Base-by-base conservation (phyloP, 768 basidiomycete species). In the Trametes sanguinea region DNA sequence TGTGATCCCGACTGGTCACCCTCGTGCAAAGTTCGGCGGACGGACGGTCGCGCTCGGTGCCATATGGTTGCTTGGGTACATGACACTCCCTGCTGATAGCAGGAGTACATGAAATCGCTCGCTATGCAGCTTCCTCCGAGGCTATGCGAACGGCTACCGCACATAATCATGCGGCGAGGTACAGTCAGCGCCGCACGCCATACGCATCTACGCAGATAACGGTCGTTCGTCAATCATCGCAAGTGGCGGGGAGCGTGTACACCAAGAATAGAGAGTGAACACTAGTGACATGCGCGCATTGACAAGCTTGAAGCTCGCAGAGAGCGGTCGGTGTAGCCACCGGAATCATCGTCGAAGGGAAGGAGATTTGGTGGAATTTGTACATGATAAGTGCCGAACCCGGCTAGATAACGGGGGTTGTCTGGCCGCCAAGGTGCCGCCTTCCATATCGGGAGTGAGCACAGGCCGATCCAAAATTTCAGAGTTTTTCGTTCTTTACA, bases 91-190 rank as follows among this genome's bases (percentile, higher is more conserved):
- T 45, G 45, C 32, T 54, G 54, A 62, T 46, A 40, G n/a, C 40
- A 37, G 61, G 55, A 51, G 43, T 54, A 48, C 30, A 17, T 27
- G 32, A 29, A 51, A 32, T 30, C 37, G 46, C 35, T 40, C 53
- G 54, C 61, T n/a, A 33, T 35, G 27, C 46, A 33, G 42, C 42
- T 44, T 39, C 17, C 46, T 40, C 62, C 62, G 61, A 35, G 62
- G 62, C 62, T 30, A 59, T 63, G 62, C 59, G 57, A 16, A 53
- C 57, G 57, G 54, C 47, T 58, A 59, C 62, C 17, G 35, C 14
- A 11, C 29, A 51, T 9, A 37, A 63, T 45, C 62, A 63, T 46
- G 57, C 62, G 51, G 54, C 44, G 22, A 39, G 40, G 50, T 39
- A 45, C 39, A 42, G 44, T 46, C 51, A 47, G 37, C 40, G 6